Base-by-base conservation (phyloP, 179 eudicot genomes). In the Silene noctiflora region DNA sequence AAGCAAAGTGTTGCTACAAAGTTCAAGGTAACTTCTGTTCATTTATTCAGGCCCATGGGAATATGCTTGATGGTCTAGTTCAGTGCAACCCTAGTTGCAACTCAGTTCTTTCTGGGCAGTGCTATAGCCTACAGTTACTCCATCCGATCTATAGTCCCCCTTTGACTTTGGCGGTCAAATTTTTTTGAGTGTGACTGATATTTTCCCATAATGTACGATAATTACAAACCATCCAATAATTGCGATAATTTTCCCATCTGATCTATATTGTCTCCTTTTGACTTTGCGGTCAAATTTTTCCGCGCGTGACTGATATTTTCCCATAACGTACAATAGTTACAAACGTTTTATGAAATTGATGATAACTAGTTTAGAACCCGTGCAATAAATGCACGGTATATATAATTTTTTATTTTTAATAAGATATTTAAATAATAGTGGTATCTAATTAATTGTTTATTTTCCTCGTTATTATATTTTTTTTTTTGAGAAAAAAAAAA, bases 1-100 rank as follows among this genome's bases (percentile, higher is more conserved):
- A 89, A 87, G 83, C 97, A 75, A 87, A 89, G 97, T 79, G 93
- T 93, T 77, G 93, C 88, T 61, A 86, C 92, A 77, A 92, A 89
- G 80, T 91, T 95, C 73, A 95, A 95, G 96, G 99, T 95, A 85
- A 75, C 51, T 19, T 59, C 17, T 75, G 10, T 59, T 66, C 48
- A 1, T 66, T 10, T 67, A 17, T 39, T 19, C 7, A 44, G 58
- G 22, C 31, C 46, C 58, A 44, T 39, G 53, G 12, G 56, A 4
- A 22, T 68, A 29, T 29, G 33, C 33, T 29, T 29, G 33, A 69
- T 69, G 72, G 24, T 44, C 13, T 44, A 44, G 31, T 20, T 69
- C 72, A 10, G 27, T 69, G 72, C 56, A 4, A 25, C 13, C 24
- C 72, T 69, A 19, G 10, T 44, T 42, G 24, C 14, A 20, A 39